Conservation (phyloP, 2,329 filamentous ascomycete species). For the Botrytis fragariae region DNA sequence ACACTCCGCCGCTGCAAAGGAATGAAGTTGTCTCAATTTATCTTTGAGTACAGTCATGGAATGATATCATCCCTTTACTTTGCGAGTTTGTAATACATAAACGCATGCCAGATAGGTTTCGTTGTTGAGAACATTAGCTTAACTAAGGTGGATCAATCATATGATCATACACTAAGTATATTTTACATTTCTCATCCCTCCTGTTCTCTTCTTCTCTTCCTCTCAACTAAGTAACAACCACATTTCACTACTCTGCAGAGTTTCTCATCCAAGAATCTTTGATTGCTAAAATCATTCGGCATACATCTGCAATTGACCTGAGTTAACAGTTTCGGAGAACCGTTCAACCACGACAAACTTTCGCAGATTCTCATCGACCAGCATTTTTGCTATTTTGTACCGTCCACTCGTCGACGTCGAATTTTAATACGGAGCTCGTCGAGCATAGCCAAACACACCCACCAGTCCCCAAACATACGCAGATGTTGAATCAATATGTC, state of each 20-base stretch:
- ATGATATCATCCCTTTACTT: not conserved
- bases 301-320: constrained; percentile 7
- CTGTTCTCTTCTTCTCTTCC: not conserved
- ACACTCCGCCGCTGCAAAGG: not conserved
- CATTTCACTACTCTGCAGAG: constrained; percentile 1
- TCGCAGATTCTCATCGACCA: not conserved
- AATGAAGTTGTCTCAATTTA: not conserved
- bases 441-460: not conserved
- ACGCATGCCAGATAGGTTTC: not conserved
- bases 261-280: constrained; percentile 8
- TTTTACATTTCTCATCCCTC: constrained; percentile 10
- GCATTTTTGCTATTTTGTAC: constrained; percentile 13
- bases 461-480: constrained; percentile 26
- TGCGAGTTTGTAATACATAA: not conserved
- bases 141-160: constrained; percentile 10
- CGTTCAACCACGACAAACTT: not conserved
- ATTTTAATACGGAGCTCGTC: not conserved
- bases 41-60: not conserved
- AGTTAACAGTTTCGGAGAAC: constrained; percentile 9
- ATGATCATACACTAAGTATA: constrained; percentile 16
- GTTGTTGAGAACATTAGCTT: not conserved
- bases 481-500: constrained; percentile 39
- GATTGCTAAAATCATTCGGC: constrained; percentile 18
- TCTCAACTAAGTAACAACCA: not conserved
- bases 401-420: not conserved